Evolutionary conservation across 495 filamentous ascomycete species (phyloP), one percentile per base, ranked within the genome.

Genomic region (Xylaria sp.): DNA sequence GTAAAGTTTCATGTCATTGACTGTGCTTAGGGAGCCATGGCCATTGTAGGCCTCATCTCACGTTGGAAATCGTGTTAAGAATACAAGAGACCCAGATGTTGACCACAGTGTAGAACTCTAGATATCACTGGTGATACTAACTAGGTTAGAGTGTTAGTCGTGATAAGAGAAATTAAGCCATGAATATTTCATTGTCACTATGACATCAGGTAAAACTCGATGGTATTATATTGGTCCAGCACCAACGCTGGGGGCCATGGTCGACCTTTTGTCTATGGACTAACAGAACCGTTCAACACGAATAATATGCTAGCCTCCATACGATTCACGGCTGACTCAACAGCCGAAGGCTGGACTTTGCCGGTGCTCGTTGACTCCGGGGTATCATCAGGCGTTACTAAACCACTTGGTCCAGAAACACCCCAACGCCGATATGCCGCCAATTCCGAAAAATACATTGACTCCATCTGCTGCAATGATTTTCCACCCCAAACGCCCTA

Each of bases 321-420:
- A 15, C n/a, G 29, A 62, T 31, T 46, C 15, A 52, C 19, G n/a
- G 12, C 52, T 31, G 66, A 19, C 29, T 26, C 33, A 58, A 50
- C 31, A 29, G 35, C 43, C 8, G 14, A 55, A 50, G 17, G 40
- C 50, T 14, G 46, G 24, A 17, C 48, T 35, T 44, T 6, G 46
- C 24, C 35, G 37, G 24, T 65, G 48, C 37, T 64, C 50, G 33
- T 68, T 35, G 26, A 43, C 48, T 52, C 24, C 29, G 31, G 76
- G 76, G 76, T 78, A 78, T 78, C 74, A 69, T 70, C 35, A 44
- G 59, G 63, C 35, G 50, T 24, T 58, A 74, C 71, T 68, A 68
- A 72, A 74, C 75, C 76, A 75, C 76, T 77, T 73, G 75, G 73
- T 71, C 71, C 69, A 71, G 70, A 48, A 72, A 72, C 71, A 67